These are phyloP conservation scores for Sideroxylon spinosum DNA, from an alignment of 179 eudicot genomes.

Conservation along the genomic window DNA sequence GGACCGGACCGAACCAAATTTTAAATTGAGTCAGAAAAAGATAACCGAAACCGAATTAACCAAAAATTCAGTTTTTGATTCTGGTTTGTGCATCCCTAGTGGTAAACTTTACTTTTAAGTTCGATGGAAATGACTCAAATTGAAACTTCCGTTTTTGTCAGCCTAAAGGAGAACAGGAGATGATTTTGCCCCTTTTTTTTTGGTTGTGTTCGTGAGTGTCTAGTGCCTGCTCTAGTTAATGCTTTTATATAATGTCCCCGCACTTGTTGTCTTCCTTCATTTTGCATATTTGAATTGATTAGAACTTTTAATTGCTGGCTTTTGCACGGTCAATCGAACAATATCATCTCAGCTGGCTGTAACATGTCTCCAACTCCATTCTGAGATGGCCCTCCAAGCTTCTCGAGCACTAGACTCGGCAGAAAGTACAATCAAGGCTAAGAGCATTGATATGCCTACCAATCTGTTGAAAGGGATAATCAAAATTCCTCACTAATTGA, in stretches of 20 bases:
- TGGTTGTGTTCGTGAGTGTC: not conserved
- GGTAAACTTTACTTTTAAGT: not conserved
- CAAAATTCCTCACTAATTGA: conserved; percentile 50
- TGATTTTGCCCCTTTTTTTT: not conserved
- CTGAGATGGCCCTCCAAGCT: conserved; percentile 90
- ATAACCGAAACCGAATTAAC: no score
- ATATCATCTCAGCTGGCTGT: conserved; percentile 63
- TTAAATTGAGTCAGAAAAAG: no score
- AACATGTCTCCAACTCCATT: conserved; percentile 83
- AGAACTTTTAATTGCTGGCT: not conserved
- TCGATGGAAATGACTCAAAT: not conserved
- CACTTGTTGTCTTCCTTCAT: not conserved
- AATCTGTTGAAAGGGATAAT: conserved; percentile 49
- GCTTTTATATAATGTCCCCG: not conserved
- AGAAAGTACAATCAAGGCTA: conserved; percentile 27
- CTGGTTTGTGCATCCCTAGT: no score
- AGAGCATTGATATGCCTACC: conserved; percentile 45
- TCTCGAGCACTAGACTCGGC: conserved; percentile 66
- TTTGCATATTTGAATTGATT: not conserved
- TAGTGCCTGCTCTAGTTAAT: not conserved
- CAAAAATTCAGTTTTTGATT: no score
- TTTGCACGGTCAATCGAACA: not conserved
- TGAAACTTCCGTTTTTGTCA: not conserved
- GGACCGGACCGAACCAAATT: no score
- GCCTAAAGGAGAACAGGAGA: not conserved